phyloP scores from a whole-genome alignment of 2,329 filamentous ascomycete genomes.

The Pestalotiopsis sp. region DNA sequence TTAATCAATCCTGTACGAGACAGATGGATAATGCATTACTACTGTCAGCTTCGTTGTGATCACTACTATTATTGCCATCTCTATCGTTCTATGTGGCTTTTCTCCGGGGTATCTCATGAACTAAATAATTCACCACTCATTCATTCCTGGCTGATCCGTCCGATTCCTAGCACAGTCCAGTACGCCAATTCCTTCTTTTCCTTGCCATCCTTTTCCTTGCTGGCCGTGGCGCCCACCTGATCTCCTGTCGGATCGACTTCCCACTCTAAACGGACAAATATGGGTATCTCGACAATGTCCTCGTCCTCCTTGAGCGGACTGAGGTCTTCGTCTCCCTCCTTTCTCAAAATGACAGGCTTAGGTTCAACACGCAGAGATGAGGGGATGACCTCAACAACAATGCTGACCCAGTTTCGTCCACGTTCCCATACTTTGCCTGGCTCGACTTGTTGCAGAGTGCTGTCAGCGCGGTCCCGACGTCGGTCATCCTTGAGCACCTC shows the following conservation, averaged over 20 bases:
- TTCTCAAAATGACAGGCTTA: conserved; percentile 28
- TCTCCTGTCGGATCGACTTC: conserved; percentile 69
- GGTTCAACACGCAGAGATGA: conserved; percentile 51
- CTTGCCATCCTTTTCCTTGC: conserved; percentile 62
- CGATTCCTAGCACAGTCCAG: conserved; percentile 91
- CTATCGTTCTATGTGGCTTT: not conserved
- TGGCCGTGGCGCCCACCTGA: conserved; percentile 65
- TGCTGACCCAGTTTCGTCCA: conserved; percentile 91
- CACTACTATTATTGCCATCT: not conserved
- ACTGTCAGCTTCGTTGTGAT: no score
- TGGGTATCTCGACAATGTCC: conserved; percentile 81
- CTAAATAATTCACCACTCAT: conserved; percentile 27
- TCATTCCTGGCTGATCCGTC: conserved; percentile 68
- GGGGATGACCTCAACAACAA: conserved; percentile 88
- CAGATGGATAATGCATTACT: no score
- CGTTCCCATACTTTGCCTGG: conserved; percentile 96
- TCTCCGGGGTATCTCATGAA: conserved; percentile 19
- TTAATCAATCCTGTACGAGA: no score
- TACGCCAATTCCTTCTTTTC: conserved; percentile 90
- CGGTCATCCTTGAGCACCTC: conserved; percentile 73
- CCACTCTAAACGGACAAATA: conserved; percentile 93
- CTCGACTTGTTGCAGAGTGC: conserved; percentile 64
- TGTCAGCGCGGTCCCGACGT: conserved; percentile 40
- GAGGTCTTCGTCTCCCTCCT: conserved; percentile 40
- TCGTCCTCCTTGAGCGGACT: conserved; percentile 60